Evolutionary conservation across 2,329 filamentous ascomycete species (phyloP), one percentile per base, ranked within the genome.

Genomic region (Sporothrix protearum): DNA sequence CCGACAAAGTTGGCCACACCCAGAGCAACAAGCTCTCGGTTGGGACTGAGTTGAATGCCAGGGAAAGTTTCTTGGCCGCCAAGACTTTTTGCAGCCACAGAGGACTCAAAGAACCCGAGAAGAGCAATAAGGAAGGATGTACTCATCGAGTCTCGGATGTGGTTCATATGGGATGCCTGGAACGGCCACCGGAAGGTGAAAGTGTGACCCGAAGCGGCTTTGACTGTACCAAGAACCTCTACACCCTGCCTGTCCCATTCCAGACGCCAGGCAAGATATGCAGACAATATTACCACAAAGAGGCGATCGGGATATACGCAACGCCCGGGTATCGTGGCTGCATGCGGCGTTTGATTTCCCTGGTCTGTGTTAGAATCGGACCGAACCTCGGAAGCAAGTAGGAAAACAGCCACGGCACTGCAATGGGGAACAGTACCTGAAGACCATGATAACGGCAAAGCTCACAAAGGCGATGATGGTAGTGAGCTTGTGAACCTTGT

Each of bases 61-160:
- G 92, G 87, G 42, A 97, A 90, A 10, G 88, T 88, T 74, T 91
- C 88, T 68, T 84, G 84, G 55, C 88, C 87, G 7, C 91, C 92
- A 2, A 99, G 83, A 74, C 92, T 95, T 81, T 98, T 98, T 47
- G 96, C 96, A 0, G 96, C 96, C 14, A 99, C 94, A 0, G 94
- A 97, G 2, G 93, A 97, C 80, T 99, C 96, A 77, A 99, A 99
- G 81, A 99, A 99, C n/a, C 96, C 96, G 0, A 99, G 89, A 30
- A 99, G 85, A 0, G 94, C 93, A 75, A 99, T 97, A 70, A 98
- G 85, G 77, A 99, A 97, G 0, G 93, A 92, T 0, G 96, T 98
- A 68, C 92, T 91, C 86, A 98, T 91, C 49, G 93, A 92, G 74
- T 93, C 91, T 28, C 92, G 90, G 70, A 96, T 92, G 78, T 97